Evolutionary conservation across 2,329 filamentous ascomycete species (phyloP), one percentile per base, ranked within the genome.

Genomic region (Plenodomus tracheiphilus): DNA sequence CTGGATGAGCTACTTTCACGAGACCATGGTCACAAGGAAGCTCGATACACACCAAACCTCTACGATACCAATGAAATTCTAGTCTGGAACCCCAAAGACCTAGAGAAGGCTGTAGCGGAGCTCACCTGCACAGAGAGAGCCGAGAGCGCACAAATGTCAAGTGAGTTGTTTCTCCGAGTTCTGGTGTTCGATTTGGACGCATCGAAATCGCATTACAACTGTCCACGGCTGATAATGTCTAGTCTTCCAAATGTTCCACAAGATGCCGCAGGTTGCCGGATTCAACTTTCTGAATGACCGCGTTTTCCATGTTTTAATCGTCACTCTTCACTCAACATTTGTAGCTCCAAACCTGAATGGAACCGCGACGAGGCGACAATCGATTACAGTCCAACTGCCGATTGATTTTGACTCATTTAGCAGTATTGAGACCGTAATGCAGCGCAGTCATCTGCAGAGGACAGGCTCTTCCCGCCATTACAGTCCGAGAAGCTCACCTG

Each of bases 171-270:
- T 38, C 39, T 9, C 39, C 13, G n/a, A 3, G n/a, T n/a, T 35
- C n/a, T n/a, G n/a, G n/a, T n/a, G n/a, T n/a, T n/a, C n/a, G n/a
- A n/a, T n/a, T n/a, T n/a, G 22, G 22, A 25, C 22, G 22, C 22
- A 25, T 5, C 22, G 10, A 25, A 25, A 10, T 25, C 10, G 22
- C 22, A 25, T 10, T 10, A 25, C 28, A 6, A 32, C 13, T 11
- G 28, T 32, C 28, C 28, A 32, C 11, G 13, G 11, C 28, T 62
- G 15, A 62, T 36, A 16, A 5, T 18, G 20, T 2, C 62, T 65
- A 58, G 73, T 88, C 18, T 79, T 81, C 53, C 85, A 89, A 73
- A 87, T 88, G 78, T 79, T 80, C 46, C 87, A 91, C 67, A 76
- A 77, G 39, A 77, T 91, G 28, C 80, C 59, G 4, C 52, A 47